These are phyloP conservation scores for Lentithecium fluviatile DNA, from an alignment of 495 filamentous ascomycete genomes.

Conservation along the genomic window DNA sequence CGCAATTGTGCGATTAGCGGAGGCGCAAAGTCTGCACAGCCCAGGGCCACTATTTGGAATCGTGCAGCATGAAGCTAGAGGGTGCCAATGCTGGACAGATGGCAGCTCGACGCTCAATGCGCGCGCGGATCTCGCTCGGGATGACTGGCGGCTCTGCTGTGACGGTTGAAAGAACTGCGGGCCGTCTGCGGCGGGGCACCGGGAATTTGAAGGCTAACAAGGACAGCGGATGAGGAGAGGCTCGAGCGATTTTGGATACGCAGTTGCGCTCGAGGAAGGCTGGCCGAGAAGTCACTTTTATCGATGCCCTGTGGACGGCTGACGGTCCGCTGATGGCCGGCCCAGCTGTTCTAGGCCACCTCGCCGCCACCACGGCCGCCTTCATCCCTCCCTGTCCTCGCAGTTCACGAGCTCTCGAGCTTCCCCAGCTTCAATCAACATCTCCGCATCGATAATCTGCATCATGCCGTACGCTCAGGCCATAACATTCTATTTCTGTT, in stretches of 20 bases:
- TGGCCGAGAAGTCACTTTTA: too few relatives aligned
- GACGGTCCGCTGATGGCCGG: too few relatives aligned
- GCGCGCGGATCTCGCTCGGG: background rate
- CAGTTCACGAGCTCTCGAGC: background rate
- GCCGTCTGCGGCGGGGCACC: too few relatives aligned
- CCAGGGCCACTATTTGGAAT: slow-evolving; percentile 35
- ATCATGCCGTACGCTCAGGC: slow-evolving; percentile 8
- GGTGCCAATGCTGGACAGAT: slow-evolving; percentile 7
- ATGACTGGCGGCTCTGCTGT: background rate
- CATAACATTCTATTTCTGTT: slow-evolving; percentile 10
- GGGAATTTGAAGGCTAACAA: too few relatives aligned
- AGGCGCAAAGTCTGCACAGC: slow-evolving; percentile 28
- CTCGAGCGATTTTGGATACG: too few relatives aligned
- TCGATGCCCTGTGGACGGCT: too few relatives aligned
- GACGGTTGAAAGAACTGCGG: too few relatives aligned
- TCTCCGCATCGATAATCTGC: slow-evolving; percentile 4
- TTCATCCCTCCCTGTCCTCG: too few relatives aligned
- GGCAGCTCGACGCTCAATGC: slow-evolving; percentile 7
- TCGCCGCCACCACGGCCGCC: too few relatives aligned
- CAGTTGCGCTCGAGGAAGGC: too few relatives aligned
- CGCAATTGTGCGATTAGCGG: background rate
- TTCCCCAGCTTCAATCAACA: slow-evolving; percentile 12
- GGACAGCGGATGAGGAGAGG: too few relatives aligned
- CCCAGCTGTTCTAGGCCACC: too few relatives aligned
- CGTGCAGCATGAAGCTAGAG: slow-evolving; percentile 15